phyloP scores from a whole-genome alignment of 495 filamentous ascomycete genomes.

The Xylaria venustula region DNA sequence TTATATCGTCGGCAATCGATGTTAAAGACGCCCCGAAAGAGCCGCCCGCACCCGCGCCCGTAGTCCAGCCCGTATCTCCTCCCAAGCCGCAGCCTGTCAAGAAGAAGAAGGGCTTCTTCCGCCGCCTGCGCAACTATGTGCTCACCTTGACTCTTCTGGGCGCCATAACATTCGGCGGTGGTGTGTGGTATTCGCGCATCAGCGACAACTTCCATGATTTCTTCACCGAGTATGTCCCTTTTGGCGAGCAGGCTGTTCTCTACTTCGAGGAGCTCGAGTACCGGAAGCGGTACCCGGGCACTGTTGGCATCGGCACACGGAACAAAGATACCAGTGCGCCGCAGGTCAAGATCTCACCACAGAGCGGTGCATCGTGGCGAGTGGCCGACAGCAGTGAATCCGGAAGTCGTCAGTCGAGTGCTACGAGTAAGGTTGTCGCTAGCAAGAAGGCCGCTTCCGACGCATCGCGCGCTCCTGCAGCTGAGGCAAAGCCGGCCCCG shows the following conservation, averaged over 20 bases:
- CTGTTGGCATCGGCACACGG: slow-evolving; percentile 48
- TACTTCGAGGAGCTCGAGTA: slow-evolving; percentile 97
- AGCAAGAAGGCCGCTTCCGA: slow-evolving; percentile 38
- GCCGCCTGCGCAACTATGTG: slow-evolving; percentile 63
- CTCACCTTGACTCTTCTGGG: slow-evolving; percentile 69
- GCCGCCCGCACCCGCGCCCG: slow-evolving; percentile 47
- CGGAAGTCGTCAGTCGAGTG: slow-evolving; percentile 43
- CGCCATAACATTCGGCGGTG: slow-evolving; percentile 76
- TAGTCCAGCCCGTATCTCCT: slow-evolving; percentile 5
- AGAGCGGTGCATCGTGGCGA: slow-evolving; percentile 83
- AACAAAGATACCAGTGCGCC: slow-evolving; percentile 63
- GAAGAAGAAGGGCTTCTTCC: slow-evolving; percentile 69
- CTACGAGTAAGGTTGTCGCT: slow-evolving; percentile 28
- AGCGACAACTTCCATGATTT: slow-evolving; percentile 99
- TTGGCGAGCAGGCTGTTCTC: slow-evolving; percentile 91
- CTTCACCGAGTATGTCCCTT: slow-evolving; percentile 96
- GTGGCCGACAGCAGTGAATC: slow-evolving; percentile 55
- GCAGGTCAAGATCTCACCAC: slow-evolving; percentile 79
- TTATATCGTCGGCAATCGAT: slow-evolving; percentile 53
- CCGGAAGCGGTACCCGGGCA: slow-evolving; percentile 81
- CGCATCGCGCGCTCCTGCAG: slow-evolving; percentile 16
- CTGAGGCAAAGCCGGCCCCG: slow-evolving; percentile 20
- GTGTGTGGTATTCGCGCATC: slow-evolving; percentile 85
- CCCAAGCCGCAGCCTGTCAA: slow-evolving; percentile 40
- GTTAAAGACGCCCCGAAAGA: slow-evolving; percentile 61